Evolutionary conservation across 495 filamentous ascomycete species (phyloP).

Genomic region (Annulohypoxylon maeteangense): DNA sequence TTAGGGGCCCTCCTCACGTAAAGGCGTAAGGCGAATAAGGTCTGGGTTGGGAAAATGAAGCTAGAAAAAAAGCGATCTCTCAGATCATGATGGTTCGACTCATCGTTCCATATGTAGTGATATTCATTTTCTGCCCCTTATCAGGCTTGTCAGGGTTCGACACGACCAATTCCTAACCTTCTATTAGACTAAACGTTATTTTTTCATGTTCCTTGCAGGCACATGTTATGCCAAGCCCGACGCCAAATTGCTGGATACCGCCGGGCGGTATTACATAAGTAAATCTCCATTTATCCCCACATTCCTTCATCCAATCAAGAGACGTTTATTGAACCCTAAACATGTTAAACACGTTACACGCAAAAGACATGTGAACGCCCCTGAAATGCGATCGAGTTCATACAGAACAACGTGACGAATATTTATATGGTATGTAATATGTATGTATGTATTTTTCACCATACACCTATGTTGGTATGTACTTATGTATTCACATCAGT

Average conservation of each 20-base stretch:
- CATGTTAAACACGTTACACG: background rate
- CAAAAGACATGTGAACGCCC: background rate
- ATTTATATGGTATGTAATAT: background rate
- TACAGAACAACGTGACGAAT: background rate
- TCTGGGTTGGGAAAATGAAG: background rate
- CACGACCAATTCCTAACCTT: slow-evolving; percentile 2
- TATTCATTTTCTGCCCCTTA: slow-evolving; percentile 42
- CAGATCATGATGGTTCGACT: slow-evolving; percentile 46
- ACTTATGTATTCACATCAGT: background rate
- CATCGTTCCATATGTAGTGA: slow-evolving; percentile 39
- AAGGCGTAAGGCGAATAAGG: slow-evolving; percentile 11
- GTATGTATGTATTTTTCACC: background rate
- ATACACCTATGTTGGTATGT: background rate
- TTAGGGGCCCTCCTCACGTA: slow-evolving; percentile 15
- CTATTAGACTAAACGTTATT: slow-evolving; percentile 3
- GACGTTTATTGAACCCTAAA: background rate
- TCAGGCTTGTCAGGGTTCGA: slow-evolving; percentile 25
- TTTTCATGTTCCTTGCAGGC: slow-evolving; percentile 26
- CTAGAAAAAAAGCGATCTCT: slow-evolving; percentile 18
- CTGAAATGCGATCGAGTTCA: background rate
- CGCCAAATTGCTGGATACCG: slow-evolving; percentile 30
- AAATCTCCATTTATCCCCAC: slow-evolving; percentile 13
- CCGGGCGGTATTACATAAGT: slow-evolving; percentile 10
- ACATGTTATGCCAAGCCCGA: slow-evolving; percentile 34
- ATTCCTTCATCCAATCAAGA: slow-evolving; percentile 24